Evolutionary conservation across 116 monocot species (phyloP), one percentile per base, ranked within the genome.

Genomic region (Trichopus zeylanicus): DNA sequence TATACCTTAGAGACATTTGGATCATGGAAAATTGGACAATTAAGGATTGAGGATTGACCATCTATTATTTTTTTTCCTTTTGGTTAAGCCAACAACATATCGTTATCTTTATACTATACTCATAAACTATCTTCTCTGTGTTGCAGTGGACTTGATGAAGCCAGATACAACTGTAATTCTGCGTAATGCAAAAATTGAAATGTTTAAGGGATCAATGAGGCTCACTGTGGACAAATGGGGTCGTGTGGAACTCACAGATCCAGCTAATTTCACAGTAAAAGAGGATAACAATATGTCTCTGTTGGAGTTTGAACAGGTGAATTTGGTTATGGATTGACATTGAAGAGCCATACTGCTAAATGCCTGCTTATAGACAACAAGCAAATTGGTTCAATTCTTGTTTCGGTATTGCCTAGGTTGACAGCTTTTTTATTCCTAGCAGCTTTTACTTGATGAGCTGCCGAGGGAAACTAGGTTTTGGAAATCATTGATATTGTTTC

Each of bases 191-290:
- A 83, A 84, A 65, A 75, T 84, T 29, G 84, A 84, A 56, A 84
- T 79, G 75, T 84, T 72, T 32, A 84, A 79, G 65, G 84, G 84
- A 38, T 84, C 84, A 4, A 84, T 84, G 84, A 63, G 84, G 63
- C 84, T 84, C 13, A 75, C 72, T 11, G 84, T 79, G 23, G 84
- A 84, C 75, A 84, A 75, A 60, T 84, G 84, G 84, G 84, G 84
- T 20, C 68, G 67, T 1, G 55, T 84, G 3, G 75, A 84, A 54
- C 47, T 58, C 30, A 64, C 72, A 8, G 83, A 84, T 51, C 63
- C 68, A 29, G 79, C 75, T 24, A 72, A 84, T 57, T 84, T 84
- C 65, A 54, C 51, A 0, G 79, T 84, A 13, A 75, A 84, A 39
- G 70, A 78, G 62, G 83, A 84, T 55, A 79, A 79, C 57, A 84